Evolutionary conservation across 768 basidiomycete genomes (phyloP), one percentile per base, ranked within the genome.

Genomic region (Calocera cornea): DNA sequence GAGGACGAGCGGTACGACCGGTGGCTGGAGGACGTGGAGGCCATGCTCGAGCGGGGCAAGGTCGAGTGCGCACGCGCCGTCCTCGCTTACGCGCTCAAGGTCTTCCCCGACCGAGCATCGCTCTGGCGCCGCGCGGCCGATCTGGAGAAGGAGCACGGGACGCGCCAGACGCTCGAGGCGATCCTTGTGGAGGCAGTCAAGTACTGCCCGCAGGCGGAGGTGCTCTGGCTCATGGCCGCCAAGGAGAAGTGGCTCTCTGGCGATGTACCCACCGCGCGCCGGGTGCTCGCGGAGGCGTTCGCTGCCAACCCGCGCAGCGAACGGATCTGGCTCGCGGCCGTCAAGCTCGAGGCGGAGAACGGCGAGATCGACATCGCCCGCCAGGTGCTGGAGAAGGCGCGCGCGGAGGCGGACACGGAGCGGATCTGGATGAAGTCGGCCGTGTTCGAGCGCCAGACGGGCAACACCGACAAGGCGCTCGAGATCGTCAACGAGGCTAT

Each of bases 371-470:
- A 81, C 3, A 92, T 91, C 19, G 95, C 95, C 1, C 80, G 87
- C 69, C 88, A 94, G 77, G 78, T 99, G 49, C 81, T 98, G 70
- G 85, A 88, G 63, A 88, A 94, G 69, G 97, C 95, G 14, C 80
- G 95, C 68, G 88, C 85, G 19, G 90, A 95, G 14, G 93, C 95
- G 0, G 90, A 92, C 72, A 98, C 95, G 0, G 88, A 95, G 71
- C 79, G 94, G 76, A 97, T 99, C 65, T 99, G 95, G 97, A 93
- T 98, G 94, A 98, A 99, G 76, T 93, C 91, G 0, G 94, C 91
- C 1, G 91, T 92, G 0, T 94, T 99, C 72, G 94, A 97, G 73
- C 84, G 95, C 11, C 90, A 95, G 74, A 91, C 94, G 75, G 87
- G 87, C 1, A 84, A 87, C 69, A 80, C 86, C 3, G 81, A 84